A percentile compares a stretch with the other conserved stretches of the same genome.
phyloP scores from a whole-genome alignment of 2,329 filamentous ascomycete species.

The Leptographium radiaticola region DNA sequence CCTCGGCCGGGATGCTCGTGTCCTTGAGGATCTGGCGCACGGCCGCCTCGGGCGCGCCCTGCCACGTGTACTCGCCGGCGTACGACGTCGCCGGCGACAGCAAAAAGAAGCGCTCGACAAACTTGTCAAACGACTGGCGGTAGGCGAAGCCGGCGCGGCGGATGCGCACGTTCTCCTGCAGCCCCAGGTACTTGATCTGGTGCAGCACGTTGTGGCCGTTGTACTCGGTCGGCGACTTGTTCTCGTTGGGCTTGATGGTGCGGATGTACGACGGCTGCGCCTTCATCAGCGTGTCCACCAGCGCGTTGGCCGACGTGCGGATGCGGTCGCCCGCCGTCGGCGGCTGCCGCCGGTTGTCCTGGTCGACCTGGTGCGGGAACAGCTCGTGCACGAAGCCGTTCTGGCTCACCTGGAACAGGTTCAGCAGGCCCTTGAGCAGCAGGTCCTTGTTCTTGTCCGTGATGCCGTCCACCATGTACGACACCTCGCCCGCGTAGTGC shows the following conservation, averaged over 20 bases:
- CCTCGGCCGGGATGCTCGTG: conserved; percentile 85
- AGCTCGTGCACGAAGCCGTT: conserved; percentile 79
- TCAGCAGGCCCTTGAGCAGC: conserved; percentile 83
- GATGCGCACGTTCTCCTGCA: conserved; percentile 99
- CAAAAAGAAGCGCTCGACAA: conserved; percentile 93
- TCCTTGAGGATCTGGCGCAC: conserved; percentile 91
- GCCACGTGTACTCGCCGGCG: conserved; percentile 94
- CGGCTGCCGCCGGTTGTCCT: conserved; percentile 87
- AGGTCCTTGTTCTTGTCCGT: conserved; percentile 99
- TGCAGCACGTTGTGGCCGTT: conserved; percentile 86
- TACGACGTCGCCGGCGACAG: conserved; percentile 91
- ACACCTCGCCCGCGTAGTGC: conserved; percentile 95
- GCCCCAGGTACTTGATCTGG: conserved; percentile 96
- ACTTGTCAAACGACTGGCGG: conserved; percentile 94
- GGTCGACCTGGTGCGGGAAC: conserved; percentile 87
- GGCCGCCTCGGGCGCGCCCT: conserved; percentile 73
- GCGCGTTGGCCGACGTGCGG: conserved; percentile 82
- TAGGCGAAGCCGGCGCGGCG: conserved; percentile 93
- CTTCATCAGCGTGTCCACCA: conserved; percentile 94
- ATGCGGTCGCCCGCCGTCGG: conserved; percentile 96
- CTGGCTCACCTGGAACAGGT: conserved; percentile 68
- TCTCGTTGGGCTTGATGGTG: conserved; percentile 98
- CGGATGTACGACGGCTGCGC: conserved; percentile 95
- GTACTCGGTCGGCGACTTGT: conserved; percentile 90
- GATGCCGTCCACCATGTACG: conserved; percentile 89